These are phyloP conservation scores for Tricholomella constricta DNA, from an alignment of 768 basidiomycete species.

Conservation along the genomic window DNA sequence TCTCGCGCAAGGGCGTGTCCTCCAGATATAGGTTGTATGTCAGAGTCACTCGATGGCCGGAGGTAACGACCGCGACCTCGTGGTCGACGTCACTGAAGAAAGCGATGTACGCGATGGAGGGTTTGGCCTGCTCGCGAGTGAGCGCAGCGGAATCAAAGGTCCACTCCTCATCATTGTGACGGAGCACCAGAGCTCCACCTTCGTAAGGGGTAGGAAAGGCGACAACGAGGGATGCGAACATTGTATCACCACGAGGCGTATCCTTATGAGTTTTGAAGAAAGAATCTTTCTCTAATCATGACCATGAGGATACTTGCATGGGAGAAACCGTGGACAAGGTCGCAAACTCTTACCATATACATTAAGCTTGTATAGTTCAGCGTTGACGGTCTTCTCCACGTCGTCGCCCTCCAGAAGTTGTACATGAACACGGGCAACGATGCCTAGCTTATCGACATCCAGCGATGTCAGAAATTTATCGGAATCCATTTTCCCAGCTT, in stretches of 20 bases:
- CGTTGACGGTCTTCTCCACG: conserved; percentile 11
- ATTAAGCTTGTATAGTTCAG: conserved; percentile 41
- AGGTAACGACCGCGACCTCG: conserved; percentile 35
- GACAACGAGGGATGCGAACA: conserved; percentile 56
- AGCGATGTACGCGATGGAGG: conserved; percentile 36
- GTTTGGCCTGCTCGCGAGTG: conserved; percentile 4
- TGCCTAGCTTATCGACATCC: conserved; percentile 13
- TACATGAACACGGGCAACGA: conserved; percentile 1
- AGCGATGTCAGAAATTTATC: conserved; percentile 36
- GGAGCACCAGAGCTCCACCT: conserved; percentile 45
- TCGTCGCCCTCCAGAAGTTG: conserved; percentile 21
- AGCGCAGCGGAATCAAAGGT: conserved; percentile 31
- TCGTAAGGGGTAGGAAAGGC: conserved; percentile 49
- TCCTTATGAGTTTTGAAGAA: conserved; percentile 56
- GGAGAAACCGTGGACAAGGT: too few species aligned
- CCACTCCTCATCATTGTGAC: conserved; percentile 34
- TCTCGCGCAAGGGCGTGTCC: neutral
- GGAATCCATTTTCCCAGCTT: conserved; percentile 45
- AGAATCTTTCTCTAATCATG: conserved; percentile 35
- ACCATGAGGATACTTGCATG: neutral
- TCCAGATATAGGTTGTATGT: conserved; percentile 43
- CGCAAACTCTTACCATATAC: conserved; percentile 40
- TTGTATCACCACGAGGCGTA: conserved; percentile 42
- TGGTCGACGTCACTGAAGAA: conserved; percentile 45
- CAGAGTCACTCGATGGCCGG: conserved; percentile 42